phyloP scores from a whole-genome alignment of 2,329 filamentous ascomycete genomes.

The Penicillium occitanis region DNA sequence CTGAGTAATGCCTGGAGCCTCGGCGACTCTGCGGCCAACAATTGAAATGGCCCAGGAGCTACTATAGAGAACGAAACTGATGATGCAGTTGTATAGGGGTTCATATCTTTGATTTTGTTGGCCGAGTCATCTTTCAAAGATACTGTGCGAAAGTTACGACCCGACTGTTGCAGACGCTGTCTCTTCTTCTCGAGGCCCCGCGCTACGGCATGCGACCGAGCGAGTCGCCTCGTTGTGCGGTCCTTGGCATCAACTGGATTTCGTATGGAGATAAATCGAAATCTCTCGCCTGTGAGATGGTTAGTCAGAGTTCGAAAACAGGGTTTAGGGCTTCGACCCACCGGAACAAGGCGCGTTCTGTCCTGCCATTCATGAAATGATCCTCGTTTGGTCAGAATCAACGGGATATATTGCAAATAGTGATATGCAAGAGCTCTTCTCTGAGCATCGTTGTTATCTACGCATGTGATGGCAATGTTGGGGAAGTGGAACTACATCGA shows the following conservation, averaged over 20 bases:
- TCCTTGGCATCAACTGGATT: constrained; percentile 24
- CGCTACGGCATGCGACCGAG: constrained; percentile 34
- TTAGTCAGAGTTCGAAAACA: not conserved
- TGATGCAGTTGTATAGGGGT: not conserved
- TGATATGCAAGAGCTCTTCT: not conserved
- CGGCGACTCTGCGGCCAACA: constrained; percentile 16
- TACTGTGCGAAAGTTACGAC: constrained; percentile 28
- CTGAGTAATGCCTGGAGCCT: constrained; percentile 14
- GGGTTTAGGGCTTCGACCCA: not conserved
- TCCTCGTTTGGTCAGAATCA: not conserved
- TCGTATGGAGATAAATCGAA: constrained; percentile 25
- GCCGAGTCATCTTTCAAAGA: not conserved
- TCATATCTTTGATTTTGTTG: not conserved
- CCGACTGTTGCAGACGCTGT: constrained; percentile 29
- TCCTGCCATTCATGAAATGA: not conserved
- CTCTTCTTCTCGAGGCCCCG: constrained; percentile 32
- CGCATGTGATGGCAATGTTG: not conserved
- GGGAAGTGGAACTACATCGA: not conserved
- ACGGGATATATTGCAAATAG: not conserved
- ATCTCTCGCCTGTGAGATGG: not conserved
- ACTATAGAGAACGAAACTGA: not conserved
- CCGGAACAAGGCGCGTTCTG: not conserved
- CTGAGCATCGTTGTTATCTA: not conserved
- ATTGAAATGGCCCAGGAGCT: constrained; percentile 18
- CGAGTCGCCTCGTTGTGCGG: constrained; percentile 26